Base-by-base conservation (phyloP, 495 filamentous ascomycete species). In the Podospora comata region DNA sequence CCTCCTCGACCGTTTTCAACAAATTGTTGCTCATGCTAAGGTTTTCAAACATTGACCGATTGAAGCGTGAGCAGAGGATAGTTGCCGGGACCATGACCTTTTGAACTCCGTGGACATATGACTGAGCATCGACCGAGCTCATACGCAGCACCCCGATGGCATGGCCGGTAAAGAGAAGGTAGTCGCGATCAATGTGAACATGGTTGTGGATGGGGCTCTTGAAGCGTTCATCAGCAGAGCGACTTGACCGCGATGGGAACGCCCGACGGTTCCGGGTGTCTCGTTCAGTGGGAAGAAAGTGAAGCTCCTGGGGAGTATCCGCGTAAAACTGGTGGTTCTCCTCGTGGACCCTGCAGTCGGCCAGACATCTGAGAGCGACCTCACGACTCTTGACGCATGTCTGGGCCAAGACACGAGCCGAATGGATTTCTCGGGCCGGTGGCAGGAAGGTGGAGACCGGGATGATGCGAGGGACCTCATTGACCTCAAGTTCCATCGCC, bases 131-230 rank as follows among this genome's bases (percentile, higher is more conserved):
- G 39, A 48, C 6, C 2, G 2, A 3, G 15, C 2, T 16, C 39
- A 48, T 5, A 16, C 39, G 39, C 2, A 48, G 39, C 39, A 48
- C 9, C 39, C 13, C 13, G 9, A 11, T 13, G 13, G 39, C 39
- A 48, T 48, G 7, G 39, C 39, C 39, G 7, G 39, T 48, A 48
- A 63, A 63, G 4, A 63, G 32, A 23, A 63, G 19, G 23, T 63
- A 63, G 32, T 63, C 61, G 16, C 9, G 32, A 32, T 63, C 61
- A 32, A 19, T 32, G 19, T 63, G 61, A 19, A 63, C 34, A 15
- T 63, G 61, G 32, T 63, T 63, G 32, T 63, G 32, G 11, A 63
- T n/a, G 4, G 28, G 27, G 32, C 34, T 63, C 18, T 20, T 19
- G 18, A 9, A 7, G 18, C 61, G 30, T 3, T 39, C n/a, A 18